Conservation (phyloP, 768 basidiomycete species). For the Boletus vermiculosoides region DNA sequence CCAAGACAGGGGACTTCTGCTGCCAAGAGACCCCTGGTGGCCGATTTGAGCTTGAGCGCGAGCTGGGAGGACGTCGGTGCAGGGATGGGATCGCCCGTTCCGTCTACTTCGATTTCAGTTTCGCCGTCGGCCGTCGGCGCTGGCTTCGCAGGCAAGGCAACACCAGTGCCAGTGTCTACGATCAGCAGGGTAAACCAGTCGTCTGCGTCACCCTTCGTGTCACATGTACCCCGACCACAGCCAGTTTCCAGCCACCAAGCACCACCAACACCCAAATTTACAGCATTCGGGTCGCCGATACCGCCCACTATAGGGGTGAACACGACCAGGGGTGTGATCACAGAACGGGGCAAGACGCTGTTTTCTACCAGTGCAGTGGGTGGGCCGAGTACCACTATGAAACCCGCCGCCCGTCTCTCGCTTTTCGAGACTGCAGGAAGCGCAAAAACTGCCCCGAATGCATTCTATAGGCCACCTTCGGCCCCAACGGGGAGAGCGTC, state of each 20-base stretch:
- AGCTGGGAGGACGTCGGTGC: slow-evolving; percentile 62
- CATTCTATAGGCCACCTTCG: slow-evolving; percentile 61
- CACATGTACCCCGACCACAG: slow-evolving; percentile 3
- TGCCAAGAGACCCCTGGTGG: slow-evolving; percentile 21
- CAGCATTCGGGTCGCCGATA: slow-evolving; percentile 28
- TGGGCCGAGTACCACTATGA: slow-evolving; percentile 1
- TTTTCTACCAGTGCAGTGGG: slow-evolving; percentile 7
- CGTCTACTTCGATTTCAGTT: slow-evolving; percentile 8
- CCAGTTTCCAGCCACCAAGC: background rate
- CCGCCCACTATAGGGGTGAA: slow-evolving; percentile 2
- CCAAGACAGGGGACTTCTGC: slow-evolving; percentile 10
- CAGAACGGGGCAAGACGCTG: slow-evolving; percentile 17
- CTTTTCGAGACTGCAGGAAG: slow-evolving; percentile 46
- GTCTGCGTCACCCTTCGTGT: slow-evolving; percentile 8
- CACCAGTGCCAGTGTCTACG: background rate
- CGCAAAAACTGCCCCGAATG: slow-evolving; percentile 57
- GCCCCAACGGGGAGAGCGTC: background rate
- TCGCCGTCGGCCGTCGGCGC: slow-evolving; percentile 4
- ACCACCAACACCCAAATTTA: slow-evolving; percentile 23
- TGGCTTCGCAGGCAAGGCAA: slow-evolving; percentile 5
- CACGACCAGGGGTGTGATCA: slow-evolving; percentile 7
- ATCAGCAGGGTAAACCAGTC: background rate
- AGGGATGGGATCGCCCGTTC: slow-evolving; percentile 11
- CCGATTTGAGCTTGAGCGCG: slow-evolving; percentile 46
- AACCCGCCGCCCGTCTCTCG: slow-evolving; percentile 17